These are phyloP conservation scores for Pseudogymnoascus sp. DNA, from an alignment of 2,329 filamentous ascomycete species.

Conservation along the genomic window DNA sequence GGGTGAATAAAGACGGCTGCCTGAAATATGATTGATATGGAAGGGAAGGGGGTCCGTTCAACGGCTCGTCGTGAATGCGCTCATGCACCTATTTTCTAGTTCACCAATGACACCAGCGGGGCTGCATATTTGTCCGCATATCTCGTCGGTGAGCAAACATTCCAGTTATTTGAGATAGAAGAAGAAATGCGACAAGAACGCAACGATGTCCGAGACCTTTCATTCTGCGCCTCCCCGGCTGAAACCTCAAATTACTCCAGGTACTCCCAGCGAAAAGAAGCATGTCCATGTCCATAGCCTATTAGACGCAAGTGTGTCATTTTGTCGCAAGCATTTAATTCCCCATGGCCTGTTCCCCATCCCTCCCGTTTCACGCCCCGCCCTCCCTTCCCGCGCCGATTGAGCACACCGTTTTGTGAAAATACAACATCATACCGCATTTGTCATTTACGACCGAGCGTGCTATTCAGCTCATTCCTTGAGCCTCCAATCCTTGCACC, in stretches of 20 bases:
- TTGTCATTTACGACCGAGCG: not conserved
- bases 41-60: not conserved
- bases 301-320: not conserved
- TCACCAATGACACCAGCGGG: not conserved
- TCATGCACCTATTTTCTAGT: not conserved
- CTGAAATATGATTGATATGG: not conserved
- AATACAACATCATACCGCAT: not conserved
- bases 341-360: not conserved
- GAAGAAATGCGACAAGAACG: not conserved
- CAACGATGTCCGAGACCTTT: not conserved
- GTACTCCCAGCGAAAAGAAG: not conserved
- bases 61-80: not conserved
- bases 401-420: not conserved
- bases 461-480: conserved; percentile 16
- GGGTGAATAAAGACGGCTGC: not conserved
- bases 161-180: not conserved
- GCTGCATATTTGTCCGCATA: not conserved
- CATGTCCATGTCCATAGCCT: not conserved
- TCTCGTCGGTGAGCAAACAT: not conserved
- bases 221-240: not conserved
- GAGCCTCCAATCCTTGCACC: conserved; percentile 37
- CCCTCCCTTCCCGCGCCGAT: not conserved
- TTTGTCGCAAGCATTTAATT: not conserved
- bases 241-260: not conserved
- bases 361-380: not conserved